Conservation (phyloP, 768 basidiomycete genomes). For the Coprinellus aureogranulatus region DNA sequence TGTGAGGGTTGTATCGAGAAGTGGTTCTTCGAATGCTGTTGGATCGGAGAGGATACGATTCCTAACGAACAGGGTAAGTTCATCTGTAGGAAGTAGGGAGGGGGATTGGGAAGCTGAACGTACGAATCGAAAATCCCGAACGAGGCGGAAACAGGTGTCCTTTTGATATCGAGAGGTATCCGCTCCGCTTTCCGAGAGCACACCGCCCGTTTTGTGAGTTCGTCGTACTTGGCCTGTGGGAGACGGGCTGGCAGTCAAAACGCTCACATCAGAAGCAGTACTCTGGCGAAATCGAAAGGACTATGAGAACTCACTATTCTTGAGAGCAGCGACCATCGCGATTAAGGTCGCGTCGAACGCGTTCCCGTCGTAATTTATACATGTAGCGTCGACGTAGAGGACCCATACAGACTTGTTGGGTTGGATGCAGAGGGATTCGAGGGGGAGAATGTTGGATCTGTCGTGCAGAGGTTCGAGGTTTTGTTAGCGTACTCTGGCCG, state of each 20-base stretch:
- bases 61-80: conserved; percentile 29
- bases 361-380: conserved; percentile 98
- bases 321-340: conserved; percentile 83
- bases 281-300: background rate
- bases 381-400: conserved; percentile 91
- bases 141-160: conserved; percentile 50
- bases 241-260: conserved; percentile 50
- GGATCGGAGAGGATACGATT: conserved; percentile 76
- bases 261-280: background rate
- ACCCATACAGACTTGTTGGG: conserved; percentile 84
- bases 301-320: conserved; percentile 61
- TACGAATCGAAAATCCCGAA: conserved; percentile 86
- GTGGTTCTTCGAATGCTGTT: conserved; percentile 85
- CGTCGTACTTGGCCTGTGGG: conserved; percentile 70
- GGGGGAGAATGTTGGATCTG: conserved; percentile 67
- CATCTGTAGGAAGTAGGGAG: background rate
- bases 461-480: background rate
- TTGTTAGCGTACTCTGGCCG: too few relatives aligned
- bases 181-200: conserved; percentile 52
- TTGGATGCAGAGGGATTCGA: conserved; percentile 74
- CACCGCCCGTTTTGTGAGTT: conserved; percentile 58
- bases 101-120: conserved; percentile 18
- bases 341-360: conserved; percentile 87
- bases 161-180: conserved; percentile 36
- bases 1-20: conserved; percentile 70